Conservation (phyloP, 2,329 filamentous ascomycete genomes). For the Remersonia thermophila region DNA sequence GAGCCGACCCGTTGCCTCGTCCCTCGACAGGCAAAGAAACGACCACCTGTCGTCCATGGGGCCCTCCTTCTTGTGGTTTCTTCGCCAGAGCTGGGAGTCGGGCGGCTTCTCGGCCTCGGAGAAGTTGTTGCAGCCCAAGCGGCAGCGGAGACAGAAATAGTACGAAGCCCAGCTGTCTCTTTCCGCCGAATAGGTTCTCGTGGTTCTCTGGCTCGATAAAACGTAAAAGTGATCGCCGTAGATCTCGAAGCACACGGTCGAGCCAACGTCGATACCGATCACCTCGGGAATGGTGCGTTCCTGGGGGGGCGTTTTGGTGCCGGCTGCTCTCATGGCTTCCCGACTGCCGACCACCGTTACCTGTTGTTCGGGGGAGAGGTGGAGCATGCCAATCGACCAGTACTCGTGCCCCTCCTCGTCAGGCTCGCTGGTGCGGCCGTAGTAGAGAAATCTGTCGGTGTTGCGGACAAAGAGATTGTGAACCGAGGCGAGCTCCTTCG, state of each 20-base stretch:
- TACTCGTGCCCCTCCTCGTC: conserved; percentile 43
- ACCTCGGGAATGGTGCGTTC: too few relatives aligned
- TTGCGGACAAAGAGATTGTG: conserved; percentile 57
- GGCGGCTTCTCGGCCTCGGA: conserved; percentile 29
- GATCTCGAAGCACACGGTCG: conserved; percentile 60
- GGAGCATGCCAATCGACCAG: conserved; percentile 49
- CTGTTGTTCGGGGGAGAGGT: conserved; percentile 30
- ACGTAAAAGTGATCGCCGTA: conserved; percentile 55
- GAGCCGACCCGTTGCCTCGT: conserved; percentile 45
- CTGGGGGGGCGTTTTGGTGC: conserved; percentile 33
- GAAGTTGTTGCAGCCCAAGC: conserved; percentile 32
- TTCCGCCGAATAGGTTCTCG: conserved; percentile 36
- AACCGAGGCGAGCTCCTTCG: conserved; percentile 32
- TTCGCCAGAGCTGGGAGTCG: conserved; percentile 46
- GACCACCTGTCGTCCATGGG: conserved; percentile 66
- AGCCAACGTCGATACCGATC: conserved; percentile 52
- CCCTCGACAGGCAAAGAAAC: conserved; percentile 46
- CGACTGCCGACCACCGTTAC: too few relatives aligned
- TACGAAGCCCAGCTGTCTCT: conserved; percentile 56
- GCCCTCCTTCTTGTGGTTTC: conserved; percentile 51
- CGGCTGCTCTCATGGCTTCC: too few relatives aligned
- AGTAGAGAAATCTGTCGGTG: conserved; percentile 47
- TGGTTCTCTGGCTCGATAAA: conserved; percentile 55
- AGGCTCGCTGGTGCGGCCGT: conserved; percentile 47
- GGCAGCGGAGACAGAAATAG: conserved; percentile 54